A percentile compares a stretch with the other conserved stretches of the same genome.
These are phyloP conservation scores for Datisca glomerata DNA, from an alignment of 306 rosid species.

Conservation along the genomic window DNA sequence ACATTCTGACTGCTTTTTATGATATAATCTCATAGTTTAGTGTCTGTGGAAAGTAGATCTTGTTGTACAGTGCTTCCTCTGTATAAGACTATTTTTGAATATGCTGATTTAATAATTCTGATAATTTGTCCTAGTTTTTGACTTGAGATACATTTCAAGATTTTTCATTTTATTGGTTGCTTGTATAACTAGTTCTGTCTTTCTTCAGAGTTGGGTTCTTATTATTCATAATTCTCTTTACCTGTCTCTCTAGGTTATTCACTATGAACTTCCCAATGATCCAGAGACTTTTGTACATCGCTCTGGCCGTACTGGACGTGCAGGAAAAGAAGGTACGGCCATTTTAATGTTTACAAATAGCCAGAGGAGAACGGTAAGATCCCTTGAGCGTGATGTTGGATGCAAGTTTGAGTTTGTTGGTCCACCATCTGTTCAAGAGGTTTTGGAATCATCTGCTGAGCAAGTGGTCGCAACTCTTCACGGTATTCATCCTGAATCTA, in stretches of 20 bases:
- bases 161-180: too few relatives aligned
- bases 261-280: constrained; percentile 99
- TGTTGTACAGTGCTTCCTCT: too few relatives aligned
- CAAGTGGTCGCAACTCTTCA: constrained; percentile 78
- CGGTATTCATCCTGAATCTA: constrained; percentile 83
- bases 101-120: too few relatives aligned
- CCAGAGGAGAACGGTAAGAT: constrained; percentile 93
- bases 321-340: constrained; percentile 83
- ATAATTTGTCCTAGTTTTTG: too few relatives aligned
- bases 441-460: constrained; percentile 76
- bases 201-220: too few relatives aligned
- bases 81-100: too few relatives aligned
- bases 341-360: constrained; percentile 76
- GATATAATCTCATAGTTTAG: too few relatives aligned
- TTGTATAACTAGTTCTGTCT: too few relatives aligned
- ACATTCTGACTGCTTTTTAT: too few relatives aligned
- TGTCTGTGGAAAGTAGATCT: too few relatives aligned
- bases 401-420: constrained; percentile 76
- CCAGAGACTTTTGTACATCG: constrained; percentile 98
- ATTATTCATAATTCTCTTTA: too few relatives aligned
- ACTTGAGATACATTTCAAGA: too few relatives aligned
- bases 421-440: constrained; percentile 59
- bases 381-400: constrained; percentile 97
- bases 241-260: constrained; percentile 55
- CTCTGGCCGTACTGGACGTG: constrained; percentile 99